Evolutionary conservation across 2,329 filamentous ascomycete species (phyloP).

Genomic region (Cercospora zeae-maydis): DNA sequence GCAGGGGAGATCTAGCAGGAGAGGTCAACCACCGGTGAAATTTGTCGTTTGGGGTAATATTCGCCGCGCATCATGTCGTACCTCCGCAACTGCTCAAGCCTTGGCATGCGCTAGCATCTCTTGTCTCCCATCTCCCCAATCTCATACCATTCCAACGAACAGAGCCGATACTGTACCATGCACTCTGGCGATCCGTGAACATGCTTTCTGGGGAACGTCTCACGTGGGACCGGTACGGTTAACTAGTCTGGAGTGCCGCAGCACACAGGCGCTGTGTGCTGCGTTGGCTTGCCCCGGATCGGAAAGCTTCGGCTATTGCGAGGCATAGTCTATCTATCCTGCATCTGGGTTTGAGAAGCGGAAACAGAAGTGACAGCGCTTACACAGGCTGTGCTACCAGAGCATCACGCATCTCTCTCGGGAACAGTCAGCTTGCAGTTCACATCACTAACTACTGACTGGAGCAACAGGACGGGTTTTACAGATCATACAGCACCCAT

Average conservation of each 20-base stretch:
- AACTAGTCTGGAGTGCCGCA: no score
- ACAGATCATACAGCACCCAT: no score
- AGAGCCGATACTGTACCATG: neutral
- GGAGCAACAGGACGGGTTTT: no score
- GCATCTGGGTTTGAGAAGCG: neutral
- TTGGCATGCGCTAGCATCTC: neutral
- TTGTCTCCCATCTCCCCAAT: neutral
- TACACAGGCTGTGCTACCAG: neutral
- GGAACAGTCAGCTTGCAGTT: neutral
- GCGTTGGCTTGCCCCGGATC: neutral
- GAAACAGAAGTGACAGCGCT: neutral
- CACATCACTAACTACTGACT: no score
- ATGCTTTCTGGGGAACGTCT: neutral
- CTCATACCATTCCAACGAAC: neutral
- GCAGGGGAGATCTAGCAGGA: neutral
- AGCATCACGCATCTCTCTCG: neutral
- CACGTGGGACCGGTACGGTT: neutral
- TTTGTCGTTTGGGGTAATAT: neutral
- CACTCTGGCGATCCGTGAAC: neutral
- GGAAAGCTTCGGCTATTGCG: neutral
- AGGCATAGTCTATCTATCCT: no score
- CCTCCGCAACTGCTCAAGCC: neutral
- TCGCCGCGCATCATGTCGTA: neutral
- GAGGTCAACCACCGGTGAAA: neutral
- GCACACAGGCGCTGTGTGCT: no score